Percentiles rank a stretch among this genome's conserved stretches.
Evolutionary conservation across 176 grass and related monocot species (phyloP).

Genomic region (Bolboschoenus planiculmis): DNA sequence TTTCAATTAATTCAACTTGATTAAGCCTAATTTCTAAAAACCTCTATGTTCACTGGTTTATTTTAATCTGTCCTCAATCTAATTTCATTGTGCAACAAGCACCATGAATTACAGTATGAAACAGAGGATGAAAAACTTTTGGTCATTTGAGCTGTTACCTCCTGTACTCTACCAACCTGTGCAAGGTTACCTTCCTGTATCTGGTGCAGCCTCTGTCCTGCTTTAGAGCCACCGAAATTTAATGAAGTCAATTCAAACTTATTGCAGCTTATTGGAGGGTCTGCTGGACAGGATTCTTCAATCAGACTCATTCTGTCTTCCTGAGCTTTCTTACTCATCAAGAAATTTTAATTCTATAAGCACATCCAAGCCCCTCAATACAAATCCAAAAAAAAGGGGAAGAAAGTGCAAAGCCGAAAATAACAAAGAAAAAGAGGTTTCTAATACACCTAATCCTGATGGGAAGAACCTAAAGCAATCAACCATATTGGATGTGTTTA

Average conservation of each 20-base stretch:
- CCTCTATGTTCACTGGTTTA: not conserved
- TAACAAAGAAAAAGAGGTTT: constrained; percentile 34
- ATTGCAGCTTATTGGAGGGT: constrained; percentile 71
- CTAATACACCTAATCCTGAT: constrained; percentile 39
- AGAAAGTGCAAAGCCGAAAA: constrained; percentile 44
- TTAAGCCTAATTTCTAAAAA: not conserved
- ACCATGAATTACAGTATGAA: not conserved
- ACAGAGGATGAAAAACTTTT: not conserved
- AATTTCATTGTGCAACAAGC: not conserved
- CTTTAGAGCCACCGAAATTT: not conserved
- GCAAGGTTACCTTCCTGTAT: not conserved
- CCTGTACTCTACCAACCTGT: not conserved
- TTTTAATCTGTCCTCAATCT: not conserved
- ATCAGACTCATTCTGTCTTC: constrained; percentile 50
- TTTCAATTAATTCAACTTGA: not conserved
- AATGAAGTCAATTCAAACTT: not conserved
- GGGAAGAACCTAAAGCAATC: constrained; percentile 55
- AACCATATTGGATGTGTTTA: constrained; percentile 66
- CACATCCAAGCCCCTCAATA: constrained; percentile 35
- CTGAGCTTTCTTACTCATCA: constrained; percentile 50
- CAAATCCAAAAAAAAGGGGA: constrained; percentile 37
- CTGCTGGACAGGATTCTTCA: constrained; percentile 58
- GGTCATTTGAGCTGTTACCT: not conserved
- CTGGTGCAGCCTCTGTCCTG: not conserved
- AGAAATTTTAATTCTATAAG: constrained; percentile 41